Base-by-base conservation (phyloP, 2,329 filamentous ascomycete species). In the Colletotrichum endophyticum region DNA sequence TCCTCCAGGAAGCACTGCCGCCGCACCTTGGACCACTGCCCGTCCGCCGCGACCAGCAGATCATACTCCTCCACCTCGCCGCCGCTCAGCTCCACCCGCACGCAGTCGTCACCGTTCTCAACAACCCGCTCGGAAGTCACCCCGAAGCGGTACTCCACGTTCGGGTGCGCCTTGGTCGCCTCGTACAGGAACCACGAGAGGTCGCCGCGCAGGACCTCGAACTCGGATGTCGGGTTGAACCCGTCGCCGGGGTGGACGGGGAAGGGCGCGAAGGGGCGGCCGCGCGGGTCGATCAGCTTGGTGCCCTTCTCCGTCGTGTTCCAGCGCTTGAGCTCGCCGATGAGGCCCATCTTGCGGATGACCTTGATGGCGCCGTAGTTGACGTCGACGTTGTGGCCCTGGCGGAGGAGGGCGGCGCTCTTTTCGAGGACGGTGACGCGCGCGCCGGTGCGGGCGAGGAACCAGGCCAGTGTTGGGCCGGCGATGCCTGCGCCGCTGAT, bases 161-260 rank as follows among this genome's bases (percentile, higher is more conserved):
- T 85, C 6, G 72, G 39, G 39, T 73, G 56, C 12, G 49, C 27
- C 25, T 19, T 70, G 5, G 57, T 73, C 16, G 79, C 82, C 0
- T 90, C 85, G 78, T 89, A 88, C 2, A 93, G 80, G 2, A 92
- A 83, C 16, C 84, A 81, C 6, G 87, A 86, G 16, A 93, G 79
- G 63, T 92, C 89, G 0, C 89, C 90, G 12, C 91, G 85, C 85
- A 93, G 89, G 66, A 93, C 89, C 83, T 93, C 91, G 77, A 86
- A 92, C 72, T 93, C 91, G 75, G 87, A 88, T 0, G 88, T 90
- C 13, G 66, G 36, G 91, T 81, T 19, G 82, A 83, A 79, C 89
- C 87, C 39, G 78, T 79, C 0, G 86, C 86, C 72, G 84, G 82
- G 6, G 86, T 86, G 86, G 56, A 83, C 82, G 22, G 80, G 79